Evolutionary conservation across 495 filamentous ascomycete genomes (phyloP), one percentile per base, ranked within the genome.

Genomic region (Podospora appendiculata): DNA sequence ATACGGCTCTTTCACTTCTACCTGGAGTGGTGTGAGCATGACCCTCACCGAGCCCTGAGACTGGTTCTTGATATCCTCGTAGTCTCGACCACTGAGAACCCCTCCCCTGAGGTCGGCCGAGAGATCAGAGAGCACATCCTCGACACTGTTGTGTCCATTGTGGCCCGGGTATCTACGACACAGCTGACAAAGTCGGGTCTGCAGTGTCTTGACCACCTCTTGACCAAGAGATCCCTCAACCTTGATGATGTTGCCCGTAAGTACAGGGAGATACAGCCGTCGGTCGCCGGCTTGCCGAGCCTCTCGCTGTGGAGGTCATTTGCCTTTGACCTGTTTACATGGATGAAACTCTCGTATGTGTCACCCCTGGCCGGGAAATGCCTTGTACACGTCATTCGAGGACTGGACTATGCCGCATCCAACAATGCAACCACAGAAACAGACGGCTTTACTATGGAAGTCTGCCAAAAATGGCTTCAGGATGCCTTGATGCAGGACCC

Each of bases 31-130:
- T 89, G 81, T 55, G 86, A 92, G 56, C 79, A 82, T 56, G 79
- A 85, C 36, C 85, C 85, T 52, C 77, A 84, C 25, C 85, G 89
- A 48, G 83, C 87, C 32, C 78, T 90, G 77, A 83, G 83, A 61
- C 84, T 89, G 55, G 73, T 91, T 0, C 65, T 94, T 43, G 72
- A 80, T 56, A 75, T 81, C 41, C 63, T 88, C 48, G 72, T 72
- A 35, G 65, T 70, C 16, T 72, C 82, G 8, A 59, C 84, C 40
- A 67, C 60, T 13, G 79, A 68, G 36, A 78, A 79, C 49, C 75
- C 78, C 8, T 63, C 64, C 47, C 58, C 60, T 13, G 57, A 59
- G 41, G 67, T 57, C 14, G 65, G 68, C 12, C 54, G 47, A 48
- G 40, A 55, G 17, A 58, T 78, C 8, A 75, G 71, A 54, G 47